Percentiles rank a stretch among this genome's conserved stretches.
These are phyloP conservation scores for Globisporangium cylindrosporum DNA, from an alignment of 352 stramenopile genomes.

Conservation along the genomic window DNA sequence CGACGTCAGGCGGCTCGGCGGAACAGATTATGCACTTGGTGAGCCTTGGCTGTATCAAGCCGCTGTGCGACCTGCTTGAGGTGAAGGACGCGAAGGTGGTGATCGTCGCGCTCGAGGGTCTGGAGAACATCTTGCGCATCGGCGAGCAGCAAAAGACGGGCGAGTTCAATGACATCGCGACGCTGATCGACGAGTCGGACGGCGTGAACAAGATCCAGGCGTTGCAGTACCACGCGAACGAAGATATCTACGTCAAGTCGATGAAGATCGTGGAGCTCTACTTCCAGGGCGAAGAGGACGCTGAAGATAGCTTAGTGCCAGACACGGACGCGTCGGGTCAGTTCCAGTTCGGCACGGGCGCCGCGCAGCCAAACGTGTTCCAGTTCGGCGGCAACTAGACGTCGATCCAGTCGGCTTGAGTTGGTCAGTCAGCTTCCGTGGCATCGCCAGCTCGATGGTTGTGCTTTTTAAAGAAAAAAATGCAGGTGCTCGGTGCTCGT, in stretches of 20 bases:
- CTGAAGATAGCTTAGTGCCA: slow-evolving; percentile 83
- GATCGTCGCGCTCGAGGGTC: slow-evolving; percentile 97
- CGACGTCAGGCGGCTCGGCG: slow-evolving; percentile 88
- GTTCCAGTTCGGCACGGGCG: slow-evolving; percentile 72
- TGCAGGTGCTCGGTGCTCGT: not conserved
- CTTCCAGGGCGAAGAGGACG: slow-evolving; percentile 98
- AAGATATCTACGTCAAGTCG: slow-evolving; percentile 93
- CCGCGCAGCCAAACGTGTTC: slow-evolving; percentile 75
- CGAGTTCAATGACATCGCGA: slow-evolving; percentile 94
- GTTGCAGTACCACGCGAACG: slow-evolving; percentile 97
- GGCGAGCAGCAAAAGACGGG: slow-evolving; percentile 63
- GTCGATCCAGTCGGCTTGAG: not conserved
- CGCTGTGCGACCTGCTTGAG: slow-evolving; percentile 96
- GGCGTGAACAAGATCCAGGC: slow-evolving; percentile 98
- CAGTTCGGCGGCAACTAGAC: slow-evolving; percentile 80
- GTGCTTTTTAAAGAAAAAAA: slow-evolving; percentile 3
- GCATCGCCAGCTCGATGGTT: not conserved
- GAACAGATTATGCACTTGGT: slow-evolving; percentile 98
- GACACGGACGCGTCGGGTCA: slow-evolving; percentile 72
- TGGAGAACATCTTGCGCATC: slow-evolving; percentile 99
- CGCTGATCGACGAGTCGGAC: slow-evolving; percentile 95
- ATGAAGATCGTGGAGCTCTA: slow-evolving; percentile 98
- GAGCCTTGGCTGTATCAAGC: slow-evolving; percentile 94
- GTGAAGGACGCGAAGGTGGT: slow-evolving; percentile 98
- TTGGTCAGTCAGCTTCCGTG: slow-evolving; percentile 10